These are phyloP conservation scores for Neolentinus lepideus DNA, from an alignment of 1,284 basidiomycete species.

Conservation along the genomic window DNA sequence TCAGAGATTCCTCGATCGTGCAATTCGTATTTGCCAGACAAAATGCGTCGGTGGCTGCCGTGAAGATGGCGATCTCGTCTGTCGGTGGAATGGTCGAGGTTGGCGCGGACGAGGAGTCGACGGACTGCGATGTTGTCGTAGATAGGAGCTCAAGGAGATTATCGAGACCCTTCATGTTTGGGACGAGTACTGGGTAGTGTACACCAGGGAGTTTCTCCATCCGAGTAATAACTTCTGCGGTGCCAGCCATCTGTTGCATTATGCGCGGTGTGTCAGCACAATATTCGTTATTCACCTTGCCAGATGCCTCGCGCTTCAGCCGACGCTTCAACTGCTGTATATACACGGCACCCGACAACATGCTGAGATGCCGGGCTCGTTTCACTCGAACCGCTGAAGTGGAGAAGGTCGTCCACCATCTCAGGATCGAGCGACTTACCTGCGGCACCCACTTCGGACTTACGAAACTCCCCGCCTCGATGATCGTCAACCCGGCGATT, in stretches of 20 bases:
- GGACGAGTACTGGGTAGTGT: slow-evolving; percentile 82
- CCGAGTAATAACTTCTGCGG: slow-evolving; percentile 58
- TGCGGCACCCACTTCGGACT: slow-evolving; percentile 92
- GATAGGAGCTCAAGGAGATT: slow-evolving; percentile 51
- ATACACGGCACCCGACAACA: no score
- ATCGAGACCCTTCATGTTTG: slow-evolving; percentile 76
- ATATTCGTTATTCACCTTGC: no score
- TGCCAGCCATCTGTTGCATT: slow-evolving; percentile 73
- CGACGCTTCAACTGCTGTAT: no score
- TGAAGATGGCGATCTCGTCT: slow-evolving; percentile 88
- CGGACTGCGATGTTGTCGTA: not conserved
- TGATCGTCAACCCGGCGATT: slow-evolving; percentile 60
- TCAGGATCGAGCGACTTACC: slow-evolving; percentile 36
- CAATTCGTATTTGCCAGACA: slow-evolving; percentile 83
- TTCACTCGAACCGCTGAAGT: no score
- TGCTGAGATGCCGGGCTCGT: no score
- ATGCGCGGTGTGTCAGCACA: not conserved
- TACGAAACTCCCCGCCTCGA: slow-evolving; percentile 92
- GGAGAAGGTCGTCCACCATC: not conserved
- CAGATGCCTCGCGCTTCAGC: no score
- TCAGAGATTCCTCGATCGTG: slow-evolving; percentile 67
- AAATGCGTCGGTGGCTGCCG: slow-evolving; percentile 86
- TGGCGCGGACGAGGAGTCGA: slow-evolving; percentile 25
- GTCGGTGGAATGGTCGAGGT: slow-evolving; percentile 35
- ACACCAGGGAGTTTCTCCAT: slow-evolving; percentile 48